Base-by-base conservation (phyloP, 2,329 filamentous ascomycete genomes). In the Thyridium curvatum region DNA sequence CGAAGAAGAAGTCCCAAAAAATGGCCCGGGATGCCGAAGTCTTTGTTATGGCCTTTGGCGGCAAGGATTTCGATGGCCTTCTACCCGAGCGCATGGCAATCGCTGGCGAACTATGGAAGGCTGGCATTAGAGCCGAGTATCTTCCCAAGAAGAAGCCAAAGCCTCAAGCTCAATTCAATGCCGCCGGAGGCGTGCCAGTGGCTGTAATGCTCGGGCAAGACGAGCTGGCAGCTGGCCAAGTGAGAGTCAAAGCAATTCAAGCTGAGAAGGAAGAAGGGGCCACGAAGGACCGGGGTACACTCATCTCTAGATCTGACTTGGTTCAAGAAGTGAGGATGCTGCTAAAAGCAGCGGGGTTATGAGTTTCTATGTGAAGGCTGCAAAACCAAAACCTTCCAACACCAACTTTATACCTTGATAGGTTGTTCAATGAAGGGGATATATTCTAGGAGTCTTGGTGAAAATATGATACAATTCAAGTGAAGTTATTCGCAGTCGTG, bases 241-340 rank as follows among this genome's bases (percentile, higher is more conserved):
- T 93, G 50, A 86, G 84, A 65, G 74, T 95, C 57, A 96, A 96
- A n/a, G n/a, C n/a, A n/a, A n/a, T n/a, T n/a, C n/a, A n/a, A n/a
- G n/a, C n/a, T n/a, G n/a, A n/a, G n/a, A n/a, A n/a, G n/a, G n/a
- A n/a, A n/a, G n/a, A n/a, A n/a, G n/a, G n/a, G n/a, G n/a, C n/a
- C n/a, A 84, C 1, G 0, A 87, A 95, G 60, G 95, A 96, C 69
- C 86, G 94, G 43, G 91, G 90, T 36, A 74, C 90, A 31, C 64
- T 89, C 41, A 78, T 96, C 16, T 68, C 81, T 38, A 70, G 84
- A 46, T 63, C 61, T 26, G 69, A 79, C 40, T 63, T 90, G 53
- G 76, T 80, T 3, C 58, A 66, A 12, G 83, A 87, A 60, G 70
- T 89, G 31, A 77, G 72, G 58, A 52, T n/a, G n/a, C n/a, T n/a